Base-by-base conservation (phyloP, 106 monocot species). In the Hemerocallis citrina region DNA sequence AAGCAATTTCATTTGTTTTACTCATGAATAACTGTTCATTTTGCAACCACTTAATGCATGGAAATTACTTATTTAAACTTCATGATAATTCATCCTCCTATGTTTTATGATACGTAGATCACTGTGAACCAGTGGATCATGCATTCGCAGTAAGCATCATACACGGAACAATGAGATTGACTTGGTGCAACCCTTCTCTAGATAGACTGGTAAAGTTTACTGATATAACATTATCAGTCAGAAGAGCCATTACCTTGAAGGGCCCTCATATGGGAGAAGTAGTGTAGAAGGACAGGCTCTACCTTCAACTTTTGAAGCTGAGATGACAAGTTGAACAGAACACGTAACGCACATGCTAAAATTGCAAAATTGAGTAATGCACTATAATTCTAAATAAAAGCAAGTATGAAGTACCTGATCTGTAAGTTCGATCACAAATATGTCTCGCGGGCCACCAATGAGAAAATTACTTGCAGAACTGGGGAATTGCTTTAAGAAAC, bases 251-350 rank as follows among this genome's bases (percentile, higher is more conserved):
- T 62, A 96, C 95, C 95, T 87, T 82, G 84, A 54, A 98, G 91
- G 19, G 68, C 56, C 52, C 68, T 73, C 74, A 92, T 74, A 32
- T 69, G 74, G 15, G 96, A 82, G 5, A 98, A 70, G 66, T 92
- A 92, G 55, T 92, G 96, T 15, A 98, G 60, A 60, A 98, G 82
- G 10, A 88, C 96, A 3, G 96, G 96, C 65, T 98, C 96, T 39
- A 98, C 81, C 80, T 98, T 98, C 52, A 98, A 62, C 68, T 98
- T 98, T 47, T 92, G 96, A 77, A 92, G 81, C 96, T 98, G 76
- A 37, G 61, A 75, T 31, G 40, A 32, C 8, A 54, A 62, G 59
- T 17, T 42, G 15, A 64, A 55, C 10, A 45, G 22, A 20, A 17
- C 34, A n/a, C 16, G 5, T 7, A 59, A 20, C 17, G 43, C 17